Evolutionary conservation across 192 early-diverging fungal genomes (phyloP), one percentile per base, ranked within the genome.

Genomic region (Coemansia sp.): DNA sequence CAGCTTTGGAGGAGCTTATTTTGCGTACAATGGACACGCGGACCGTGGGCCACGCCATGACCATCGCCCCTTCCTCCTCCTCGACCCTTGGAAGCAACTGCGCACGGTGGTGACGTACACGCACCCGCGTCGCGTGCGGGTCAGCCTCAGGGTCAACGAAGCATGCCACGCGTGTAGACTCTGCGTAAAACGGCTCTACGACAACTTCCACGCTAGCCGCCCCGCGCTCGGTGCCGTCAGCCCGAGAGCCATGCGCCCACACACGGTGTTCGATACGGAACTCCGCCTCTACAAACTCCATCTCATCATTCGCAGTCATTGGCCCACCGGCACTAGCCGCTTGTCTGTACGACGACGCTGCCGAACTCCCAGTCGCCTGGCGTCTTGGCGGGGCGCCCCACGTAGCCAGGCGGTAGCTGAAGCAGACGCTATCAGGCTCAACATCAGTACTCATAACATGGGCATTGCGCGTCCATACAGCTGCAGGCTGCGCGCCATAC

Each of bases 71-170:
- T 15, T n/a, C 64, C 8, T 57, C 39, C 18, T 67, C 70, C 10
- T 68, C 72, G 16, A 58, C 41, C 2, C 72, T 63, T 11, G 76
- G 76, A 69, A 74, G 69, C 34, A 79, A 65, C 68, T 40, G 55
- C 20, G 71, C 46, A 11, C 71, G 70, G n/a, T 69, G 71, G 43
- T 79, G 81, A 36, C 81, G 44, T 16, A 84, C 40, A 20, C 81
- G 81, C 49, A 84, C 67, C 3, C 81, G 73, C 8, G 74, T 79
- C 0, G 81, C 81, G 16, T 84, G 81, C 31, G 81, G 76, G 49
- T 84, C 81, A 39, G 65, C 57, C 27, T 84, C 77, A 0, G 81
- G 81, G 31, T 84, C 81, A 18, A 84, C 81, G 49, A 79, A 84
- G 16, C 81, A 84, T 27, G 81, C 81, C 12, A 79, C 61, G 0